Evolutionary conservation across 441 rosid species (phyloP), one percentile per base, ranked within the genome.

Genomic region (Aquilaria agallochum): DNA sequence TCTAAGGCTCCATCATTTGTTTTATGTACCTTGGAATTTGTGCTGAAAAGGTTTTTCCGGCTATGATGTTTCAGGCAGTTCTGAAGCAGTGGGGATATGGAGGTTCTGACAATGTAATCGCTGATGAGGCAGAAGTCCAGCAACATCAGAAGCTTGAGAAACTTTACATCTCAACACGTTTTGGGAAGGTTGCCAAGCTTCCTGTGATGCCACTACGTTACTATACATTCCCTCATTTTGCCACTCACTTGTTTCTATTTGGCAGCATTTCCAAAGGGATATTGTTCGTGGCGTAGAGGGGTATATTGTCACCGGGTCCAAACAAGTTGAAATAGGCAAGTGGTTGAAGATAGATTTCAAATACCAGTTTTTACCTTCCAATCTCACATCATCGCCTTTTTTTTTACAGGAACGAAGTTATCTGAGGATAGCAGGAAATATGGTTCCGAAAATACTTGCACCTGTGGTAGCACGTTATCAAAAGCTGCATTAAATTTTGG

Each of bases 201-300:
- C 14, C 56, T 65, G 57, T 56, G 14, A 47, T 3, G 45, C 36
- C 14, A 59, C 55, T 9, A 33, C 64, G 31, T 62, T 20, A 13
- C 58, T 66, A 52, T 11, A 15, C 34, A 50, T 54, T 3, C 58
- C 44, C 32, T 40, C 52, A 34, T 60, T 34, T 46, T 47, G 52
- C 46, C 50, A 60, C 58, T 31, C 20, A 36, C 42, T 58, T 5
- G 2, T 45, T 62, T 54, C 44, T 34, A 12, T 53, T 53, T 74
- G 74, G 68, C 87, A 93, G 96, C 96, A 83, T 82, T 90, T 79
- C 68, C 98, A 93, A 80, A 82, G 96, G 67, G 92, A 93, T 67
- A 82, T 93, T 71, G 92, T 90, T 47, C 96, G 97, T 46, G 91
- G 97, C 14, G 94, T 88, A 6, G 95, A 90, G 83, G 98, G 97